A percentile compares a stretch with the other conserved stretches of the same genome.
phyloP scores from a whole-genome alignment of 106 monocot species.

The Dendrobium chrysotoxum region DNA sequence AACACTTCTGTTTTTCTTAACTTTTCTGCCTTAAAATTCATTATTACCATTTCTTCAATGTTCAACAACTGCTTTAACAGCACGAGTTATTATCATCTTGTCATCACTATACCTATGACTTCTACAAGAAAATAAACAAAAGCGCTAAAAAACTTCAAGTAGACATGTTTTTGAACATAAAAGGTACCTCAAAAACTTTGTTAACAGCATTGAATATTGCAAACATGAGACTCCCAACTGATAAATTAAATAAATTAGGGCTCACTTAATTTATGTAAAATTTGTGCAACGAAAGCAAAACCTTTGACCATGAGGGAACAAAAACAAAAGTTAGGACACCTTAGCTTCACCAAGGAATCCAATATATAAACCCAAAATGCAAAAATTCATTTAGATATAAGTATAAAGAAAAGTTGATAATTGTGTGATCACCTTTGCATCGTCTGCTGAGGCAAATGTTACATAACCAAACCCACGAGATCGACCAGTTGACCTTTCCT shows the following conservation, averaged over 20 bases:
- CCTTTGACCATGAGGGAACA: background rate
- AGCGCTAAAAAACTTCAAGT: background rate
- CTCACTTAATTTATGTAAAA: background rate
- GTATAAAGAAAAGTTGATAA: background rate
- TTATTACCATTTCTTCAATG: background rate
- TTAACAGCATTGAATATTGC: background rate
- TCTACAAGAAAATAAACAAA: background rate
- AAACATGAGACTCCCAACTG: background rate
- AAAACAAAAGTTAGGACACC: background rate
- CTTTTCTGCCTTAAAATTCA: background rate
- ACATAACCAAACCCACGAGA: constrained; percentile 71
- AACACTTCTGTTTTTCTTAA: background rate
- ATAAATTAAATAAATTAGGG: background rate
- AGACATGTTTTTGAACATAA: background rate
- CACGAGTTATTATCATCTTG: background rate
- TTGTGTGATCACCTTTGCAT: constrained; percentile 40
- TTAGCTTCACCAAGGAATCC: background rate
- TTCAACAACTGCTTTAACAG: background rate
- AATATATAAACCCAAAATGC: background rate
- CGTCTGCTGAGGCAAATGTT: constrained; percentile 49
- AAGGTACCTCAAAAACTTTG: background rate
- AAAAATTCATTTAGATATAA: no score
- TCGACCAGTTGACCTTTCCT: constrained; percentile 59
- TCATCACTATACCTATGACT: background rate
- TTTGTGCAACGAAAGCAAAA: background rate